Evolutionary conservation across 345 rosid genomes (phyloP).

Genomic region (Combretum micranthum): DNA sequence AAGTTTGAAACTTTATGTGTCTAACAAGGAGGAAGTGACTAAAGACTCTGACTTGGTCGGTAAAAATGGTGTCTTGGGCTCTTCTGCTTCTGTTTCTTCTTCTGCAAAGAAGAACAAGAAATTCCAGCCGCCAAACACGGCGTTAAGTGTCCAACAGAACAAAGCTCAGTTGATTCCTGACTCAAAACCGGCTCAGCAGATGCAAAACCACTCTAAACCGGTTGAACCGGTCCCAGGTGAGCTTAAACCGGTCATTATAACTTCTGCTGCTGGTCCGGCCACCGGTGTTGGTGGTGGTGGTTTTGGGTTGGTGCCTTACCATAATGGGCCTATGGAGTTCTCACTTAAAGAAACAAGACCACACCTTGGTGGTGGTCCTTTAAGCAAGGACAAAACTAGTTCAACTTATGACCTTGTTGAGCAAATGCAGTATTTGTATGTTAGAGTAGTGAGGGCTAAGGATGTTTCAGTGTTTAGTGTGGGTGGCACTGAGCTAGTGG

Average conservation of each 20-base stretch:
- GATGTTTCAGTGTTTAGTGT: constrained; percentile 23
- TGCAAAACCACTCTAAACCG: constrained; percentile 30
- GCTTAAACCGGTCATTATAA: constrained; percentile 45
- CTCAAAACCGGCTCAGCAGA: constrained; percentile 27
- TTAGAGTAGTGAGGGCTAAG: constrained; percentile 51
- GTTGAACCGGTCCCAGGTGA: constrained; percentile 39
- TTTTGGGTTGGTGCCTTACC: constrained; percentile 20
- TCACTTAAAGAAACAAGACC: constrained; percentile 68
- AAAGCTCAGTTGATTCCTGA: constrained; percentile 26
- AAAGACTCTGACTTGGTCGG: constrained; percentile 7
- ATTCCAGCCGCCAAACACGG: constrained; percentile 31
- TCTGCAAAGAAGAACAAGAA: constrained; percentile 43
- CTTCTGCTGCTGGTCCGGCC: constrained; percentile 31
- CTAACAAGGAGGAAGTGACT: constrained; percentile 22
- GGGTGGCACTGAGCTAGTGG: constrained; percentile 43
- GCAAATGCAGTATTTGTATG: constrained; percentile 73
- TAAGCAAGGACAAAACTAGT: constrained; percentile 52
- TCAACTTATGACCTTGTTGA: constrained; percentile 75
- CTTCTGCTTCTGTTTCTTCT: constrained; percentile 8
- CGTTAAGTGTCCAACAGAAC: constrained; percentile 29
- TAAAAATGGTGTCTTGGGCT: constrained; percentile 16
- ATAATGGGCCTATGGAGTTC: constrained; percentile 36
- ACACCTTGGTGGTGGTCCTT: constrained; percentile 51
- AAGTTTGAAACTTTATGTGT: constrained; percentile 44
- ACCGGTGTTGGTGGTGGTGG: constrained; percentile 8